phyloP scores from a whole-genome alignment of 176 grass and related monocot genomes.

The Cenchrus fungigraminus region DNA sequence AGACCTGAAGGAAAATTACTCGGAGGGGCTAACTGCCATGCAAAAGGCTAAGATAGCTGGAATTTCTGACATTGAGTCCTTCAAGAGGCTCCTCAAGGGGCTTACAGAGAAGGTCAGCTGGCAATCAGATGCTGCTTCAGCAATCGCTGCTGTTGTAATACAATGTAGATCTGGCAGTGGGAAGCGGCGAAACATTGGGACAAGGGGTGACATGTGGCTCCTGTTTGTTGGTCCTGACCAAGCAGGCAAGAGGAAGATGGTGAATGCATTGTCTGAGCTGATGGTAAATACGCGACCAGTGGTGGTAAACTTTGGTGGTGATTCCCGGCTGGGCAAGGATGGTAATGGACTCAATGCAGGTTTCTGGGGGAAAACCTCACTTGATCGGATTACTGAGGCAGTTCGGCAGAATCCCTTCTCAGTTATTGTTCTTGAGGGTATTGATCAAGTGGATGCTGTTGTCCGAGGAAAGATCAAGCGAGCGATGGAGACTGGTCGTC shows the following conservation, averaged over 20 bases:
- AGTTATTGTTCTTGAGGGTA: slow-evolving; percentile 83
- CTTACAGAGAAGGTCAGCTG: slow-evolving; percentile 82
- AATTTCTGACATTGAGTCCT: slow-evolving; percentile 85
- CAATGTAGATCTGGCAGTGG: slow-evolving; percentile 74
- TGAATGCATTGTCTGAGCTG: slow-evolving; percentile 68
- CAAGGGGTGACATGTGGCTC: slow-evolving; percentile 87
- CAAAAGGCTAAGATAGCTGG: slow-evolving; percentile 76
- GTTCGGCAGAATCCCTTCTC: slow-evolving; percentile 83
- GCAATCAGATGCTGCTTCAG: slow-evolving; percentile 88
- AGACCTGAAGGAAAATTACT: slow-evolving; percentile 43
- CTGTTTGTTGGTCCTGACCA: slow-evolving; percentile 88
- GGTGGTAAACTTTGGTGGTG: slow-evolving; percentile 58
- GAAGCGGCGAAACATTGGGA: slow-evolving; percentile 55
- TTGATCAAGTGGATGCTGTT: slow-evolving; percentile 74
- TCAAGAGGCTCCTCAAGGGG: slow-evolving; percentile 84
- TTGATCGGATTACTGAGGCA: slow-evolving; percentile 76
- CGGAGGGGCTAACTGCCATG: slow-evolving; percentile 56
- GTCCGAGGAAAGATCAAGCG: slow-evolving; percentile 74
- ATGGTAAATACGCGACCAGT: slow-evolving; percentile 62
- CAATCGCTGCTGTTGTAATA: slow-evolving; percentile 77
- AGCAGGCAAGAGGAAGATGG: slow-evolving; percentile 93
- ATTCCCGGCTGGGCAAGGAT: slow-evolving; percentile 28
- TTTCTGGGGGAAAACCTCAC: slow-evolving; percentile 75
- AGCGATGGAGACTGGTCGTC: slow-evolving; percentile 82
- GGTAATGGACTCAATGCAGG: slow-evolving; percentile 43